Conservation (phyloP, 345 rosid genomes). For the Crucihimalaya himalaica region DNA sequence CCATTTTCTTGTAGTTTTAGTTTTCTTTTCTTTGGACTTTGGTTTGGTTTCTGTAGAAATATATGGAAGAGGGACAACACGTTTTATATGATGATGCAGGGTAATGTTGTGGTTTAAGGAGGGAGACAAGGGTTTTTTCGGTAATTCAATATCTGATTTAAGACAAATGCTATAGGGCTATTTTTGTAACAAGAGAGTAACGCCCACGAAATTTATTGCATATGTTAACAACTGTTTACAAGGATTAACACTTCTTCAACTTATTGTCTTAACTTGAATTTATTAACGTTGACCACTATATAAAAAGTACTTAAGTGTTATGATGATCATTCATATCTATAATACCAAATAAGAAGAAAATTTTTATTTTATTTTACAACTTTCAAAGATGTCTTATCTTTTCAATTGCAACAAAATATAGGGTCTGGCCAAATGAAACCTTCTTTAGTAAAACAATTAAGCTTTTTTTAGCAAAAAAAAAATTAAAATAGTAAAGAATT, state of each 20-base stretch:
- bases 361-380: background rate
- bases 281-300: constrained; percentile 26
- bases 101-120: constrained; percentile 43
- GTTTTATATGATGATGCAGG: constrained; percentile 45
- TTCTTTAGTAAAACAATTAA: background rate
- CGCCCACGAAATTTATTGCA: constrained; percentile 12
- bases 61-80: constrained; percentile 18
- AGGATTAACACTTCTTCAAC: constrained; percentile 4
- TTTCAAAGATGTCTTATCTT: too few species aligned
- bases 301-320: background rate
- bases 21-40: background rate
- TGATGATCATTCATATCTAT: background rate
- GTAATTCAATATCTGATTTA: background rate
- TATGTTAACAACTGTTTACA: background rate
- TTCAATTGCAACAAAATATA: background rate
- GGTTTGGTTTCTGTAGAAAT: constrained; percentile 2
- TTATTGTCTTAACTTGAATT: background rate
- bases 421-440: background rate
- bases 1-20: constrained; percentile 43
- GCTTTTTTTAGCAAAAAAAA: background rate
- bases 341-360: background rate
- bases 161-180: background rate
- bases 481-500: too few species aligned
- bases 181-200: constrained; percentile 33
- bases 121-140: constrained; percentile 10